Percentiles rank a stretch among this genome's conserved stretches.
Conservation (phyloP, 306 rosid genomes). For the apple (Malus domestica) region ASM211411v1 NC_041794.1:8247001-8247500, state of each 20-base stretch:
- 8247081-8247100: neutral
- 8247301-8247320: too few relatives aligned
- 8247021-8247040: neutral
- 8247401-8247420: neutral
- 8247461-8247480: too few relatives aligned
- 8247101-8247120: neutral
- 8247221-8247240: too few relatives aligned
- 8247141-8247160: too few relatives aligned
- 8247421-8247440: neutral
- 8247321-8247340: neutral
- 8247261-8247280: too few relatives aligned
- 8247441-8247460: neutral
- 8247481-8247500: too few relatives aligned
- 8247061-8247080: neutral
- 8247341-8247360: neutral
- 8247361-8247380: neutral
- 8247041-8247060: neutral
- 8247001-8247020: neutral
- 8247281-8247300: too few relatives aligned
- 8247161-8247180: too few relatives aligned
- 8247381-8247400: neutral
- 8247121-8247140: too few relatives aligned
- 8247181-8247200: too few relatives aligned
- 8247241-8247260: too few relatives aligned
- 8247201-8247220: too few relatives aligned